These are phyloP conservation scores for Phtheirospermum japonicum DNA, from an alignment of 257 asterid genomes.

Conservation along the genomic window DNA sequence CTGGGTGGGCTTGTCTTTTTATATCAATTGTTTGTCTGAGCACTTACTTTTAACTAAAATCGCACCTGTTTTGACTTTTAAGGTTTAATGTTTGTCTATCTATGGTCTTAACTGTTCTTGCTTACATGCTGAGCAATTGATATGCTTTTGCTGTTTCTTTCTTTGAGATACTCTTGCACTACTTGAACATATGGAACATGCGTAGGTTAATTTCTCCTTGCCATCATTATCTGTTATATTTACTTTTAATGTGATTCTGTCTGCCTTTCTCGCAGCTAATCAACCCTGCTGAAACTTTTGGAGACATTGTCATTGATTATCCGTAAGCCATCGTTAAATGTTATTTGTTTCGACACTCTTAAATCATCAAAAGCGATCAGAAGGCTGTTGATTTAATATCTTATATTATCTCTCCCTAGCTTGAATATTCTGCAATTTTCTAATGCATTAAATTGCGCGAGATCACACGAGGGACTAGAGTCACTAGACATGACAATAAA, in stretches of 20 bases:
- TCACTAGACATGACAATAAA: background rate
- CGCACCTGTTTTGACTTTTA: constrained; percentile 11
- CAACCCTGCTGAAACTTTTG: constrained; percentile 99
- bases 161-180: constrained; percentile 1
- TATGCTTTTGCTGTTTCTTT: constrained; percentile 10
- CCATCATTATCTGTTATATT: constrained; percentile 14
- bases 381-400: constrained; percentile 18
- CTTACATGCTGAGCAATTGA: constrained; percentile 10
- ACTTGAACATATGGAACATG: constrained; percentile 18
- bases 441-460: constrained; percentile 13
- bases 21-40: constrained; percentile 15
- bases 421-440: constrained; percentile 23
- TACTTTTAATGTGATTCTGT: constrained; percentile 25
- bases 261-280: constrained; percentile 57
- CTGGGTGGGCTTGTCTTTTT: constrained; percentile 5
- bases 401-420: constrained; percentile 11
- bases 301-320: constrained; percentile 97
- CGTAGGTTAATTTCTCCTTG: constrained; percentile 23
- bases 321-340: constrained; percentile 58
- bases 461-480: background rate
- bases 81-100: constrained; percentile 15
- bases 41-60: constrained; percentile 7
- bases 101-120: constrained; percentile 5
- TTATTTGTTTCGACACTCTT: constrained; percentile 1
- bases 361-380: constrained; percentile 14